phyloP scores from a whole-genome alignment of 306 rosid genomes.

The Casuarina equisetifolia region DNA sequence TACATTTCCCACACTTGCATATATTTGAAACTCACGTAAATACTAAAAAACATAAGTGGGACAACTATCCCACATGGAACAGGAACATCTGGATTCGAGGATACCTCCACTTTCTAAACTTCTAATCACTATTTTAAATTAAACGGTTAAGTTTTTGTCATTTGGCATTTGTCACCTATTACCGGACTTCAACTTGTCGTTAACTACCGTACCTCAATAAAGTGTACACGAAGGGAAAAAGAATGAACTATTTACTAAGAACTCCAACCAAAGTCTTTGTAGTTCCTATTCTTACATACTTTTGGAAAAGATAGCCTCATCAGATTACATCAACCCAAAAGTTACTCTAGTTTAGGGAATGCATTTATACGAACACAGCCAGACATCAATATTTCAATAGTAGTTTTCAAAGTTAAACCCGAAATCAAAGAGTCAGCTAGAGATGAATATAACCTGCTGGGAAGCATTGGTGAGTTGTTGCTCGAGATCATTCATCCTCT shows the following conservation, averaged over 20 bases:
- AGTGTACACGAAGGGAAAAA: no score
- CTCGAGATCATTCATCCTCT: slow-evolving; percentile 70
- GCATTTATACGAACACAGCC: neutral
- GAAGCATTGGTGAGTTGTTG: slow-evolving; percentile 69
- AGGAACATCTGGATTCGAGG: no score
- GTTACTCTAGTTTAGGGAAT: neutral
- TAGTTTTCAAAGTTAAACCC: neutral
- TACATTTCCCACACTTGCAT: neutral
- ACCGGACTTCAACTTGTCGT: no score
- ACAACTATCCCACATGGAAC: neutral
- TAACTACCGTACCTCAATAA: no score
- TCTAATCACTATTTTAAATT: no score
- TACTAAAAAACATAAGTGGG: neutral
- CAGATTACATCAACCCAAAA: neutral
- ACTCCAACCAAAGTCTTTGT: no score
- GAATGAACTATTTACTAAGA: no score
- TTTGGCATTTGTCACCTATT: no score
- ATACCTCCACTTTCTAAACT: no score
- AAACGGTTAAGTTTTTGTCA: no score
- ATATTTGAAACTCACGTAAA: neutral
- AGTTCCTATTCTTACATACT: neutral
- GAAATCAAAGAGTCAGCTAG: neutral
- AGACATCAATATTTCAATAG: neutral
- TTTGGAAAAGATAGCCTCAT: neutral
- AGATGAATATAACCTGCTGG: slow-evolving; percentile 59